Evolutionary conservation across 331 rosid genomes (phyloP), one percentile per base, ranked within the genome.

Genomic region (Saraca asoca): DNA sequence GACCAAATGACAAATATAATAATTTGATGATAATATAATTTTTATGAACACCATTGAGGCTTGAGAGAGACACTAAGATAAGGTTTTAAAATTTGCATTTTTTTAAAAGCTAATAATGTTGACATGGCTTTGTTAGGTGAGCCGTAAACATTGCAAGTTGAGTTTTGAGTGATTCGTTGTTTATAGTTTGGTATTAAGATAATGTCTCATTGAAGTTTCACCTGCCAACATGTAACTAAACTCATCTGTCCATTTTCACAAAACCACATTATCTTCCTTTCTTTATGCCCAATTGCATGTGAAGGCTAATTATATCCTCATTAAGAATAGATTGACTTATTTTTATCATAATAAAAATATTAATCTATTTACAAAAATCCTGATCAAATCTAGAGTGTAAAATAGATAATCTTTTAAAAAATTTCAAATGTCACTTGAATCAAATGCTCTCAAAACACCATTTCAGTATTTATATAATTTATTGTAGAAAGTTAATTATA

Each of bases 1-100:
- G 70, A 39, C 73, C 73, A 62, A 77, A 75, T 79, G 45, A 77
- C 76, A 75, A 73, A 29, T 69, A 50, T 71, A 75, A 74, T 75
- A 51, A 75, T 72, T 67, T 70, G 11, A 44, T 24, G 51, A 79
- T 74, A 73, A 73, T 73, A 24, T 24, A 24, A 24, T 24, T 24
- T 24, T 24, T 24, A 1, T 24, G 31, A 62, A 62, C 61, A 61
- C 34, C 37, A 17, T 69, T 72, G 19, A 57, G 55, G 44, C 54
- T 76, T 63, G 15, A 31, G 37, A 70, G 64, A 57, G 72, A 41
- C 68, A 64, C 71, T 64, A 57, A 64, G 49, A 55, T 44, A 20
- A 3, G 49, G 53, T 43, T 58, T 65, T 77, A 66, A 64, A 70
- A 77, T 14, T 16, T 71, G 70, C 70, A 53, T 31, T 10, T 55